Percentiles rank a stretch among this genome's conserved stretches.
Evolutionary conservation across 1,139 yeast genomes (phyloP).

Genomic region (Candida sp.): DNA sequence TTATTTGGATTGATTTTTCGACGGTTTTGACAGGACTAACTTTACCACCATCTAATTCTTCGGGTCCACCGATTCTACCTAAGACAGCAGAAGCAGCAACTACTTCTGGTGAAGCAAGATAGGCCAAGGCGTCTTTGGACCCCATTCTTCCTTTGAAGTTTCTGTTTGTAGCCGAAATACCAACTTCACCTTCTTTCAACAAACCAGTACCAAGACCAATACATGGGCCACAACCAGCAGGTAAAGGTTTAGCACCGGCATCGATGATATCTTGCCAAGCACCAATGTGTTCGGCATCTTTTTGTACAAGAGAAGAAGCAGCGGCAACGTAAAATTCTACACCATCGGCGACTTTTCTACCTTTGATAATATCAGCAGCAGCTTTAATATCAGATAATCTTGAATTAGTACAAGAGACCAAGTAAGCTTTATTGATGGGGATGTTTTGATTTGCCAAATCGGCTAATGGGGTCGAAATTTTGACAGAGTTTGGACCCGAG

Average conservation of each 20-base stretch:
- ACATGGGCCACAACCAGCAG: constrained; percentile 99
- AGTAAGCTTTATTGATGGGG: constrained; percentile 87
- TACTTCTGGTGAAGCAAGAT: constrained; percentile 95
- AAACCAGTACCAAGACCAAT: constrained; percentile 96
- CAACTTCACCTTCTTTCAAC: constrained; percentile 93
- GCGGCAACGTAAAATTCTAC: constrained; percentile 98
- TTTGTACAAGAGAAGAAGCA: constrained; percentile 90
- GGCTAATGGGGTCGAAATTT: constrained; percentile 75
- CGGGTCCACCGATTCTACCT: constrained; percentile 93
- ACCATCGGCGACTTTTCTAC: constrained; percentile 78
- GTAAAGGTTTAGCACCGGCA: constrained; percentile 93
- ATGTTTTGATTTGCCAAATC: constrained; percentile 72
- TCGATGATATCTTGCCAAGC: constrained; percentile 88
- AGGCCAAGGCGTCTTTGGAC: constrained; percentile 92
- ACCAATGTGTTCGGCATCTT: constrained; percentile 85
- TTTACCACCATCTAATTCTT: constrained; percentile 63
- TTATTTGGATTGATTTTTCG: constrained; percentile 41
- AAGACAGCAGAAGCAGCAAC: constrained; percentile 97
- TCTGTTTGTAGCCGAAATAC: constrained; percentile 97
- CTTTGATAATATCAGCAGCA: constrained; percentile 84
- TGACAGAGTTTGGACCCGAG: constrained; percentile 97
- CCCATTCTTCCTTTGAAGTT: constrained; percentile 99
- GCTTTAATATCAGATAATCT: constrained; percentile 90
- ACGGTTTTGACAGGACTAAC: constrained; percentile 48
- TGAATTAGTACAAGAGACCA: constrained; percentile 97